These are phyloP conservation scores for Solanum virginianum DNA, from an alignment of 257 asterid genomes.

Conservation along the genomic window DNA sequence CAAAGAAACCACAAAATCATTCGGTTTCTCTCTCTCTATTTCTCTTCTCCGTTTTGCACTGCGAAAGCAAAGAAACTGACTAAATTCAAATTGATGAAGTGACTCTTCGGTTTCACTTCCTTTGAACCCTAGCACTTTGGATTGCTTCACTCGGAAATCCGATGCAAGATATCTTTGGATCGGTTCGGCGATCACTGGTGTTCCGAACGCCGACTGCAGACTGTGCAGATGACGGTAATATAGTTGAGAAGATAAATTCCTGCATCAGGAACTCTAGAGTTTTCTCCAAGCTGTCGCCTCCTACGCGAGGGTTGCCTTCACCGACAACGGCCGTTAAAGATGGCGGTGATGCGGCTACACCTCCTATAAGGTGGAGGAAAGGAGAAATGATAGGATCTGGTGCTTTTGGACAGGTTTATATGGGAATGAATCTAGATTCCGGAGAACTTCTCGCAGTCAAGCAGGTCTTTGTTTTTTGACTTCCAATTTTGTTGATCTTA, in stretches of 20 bases:
- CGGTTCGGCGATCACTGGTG: slow-evolving; percentile 89
- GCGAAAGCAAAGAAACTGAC: neutral
- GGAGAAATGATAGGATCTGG: slow-evolving; percentile 94
- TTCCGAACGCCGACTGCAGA: slow-evolving; percentile 49
- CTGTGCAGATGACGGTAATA: slow-evolving; percentile 47
- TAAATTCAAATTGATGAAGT: neutral
- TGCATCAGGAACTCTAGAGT: slow-evolving; percentile 85
- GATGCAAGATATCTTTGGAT: slow-evolving; percentile 90
- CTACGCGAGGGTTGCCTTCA: slow-evolving; percentile 43
- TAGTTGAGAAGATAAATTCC: slow-evolving; percentile 83
- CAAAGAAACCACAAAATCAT: neutral
- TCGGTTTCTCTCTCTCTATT: neutral
- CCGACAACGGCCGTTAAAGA: slow-evolving; percentile 18
- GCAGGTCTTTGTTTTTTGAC: slow-evolving; percentile 36
- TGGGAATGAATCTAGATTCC: slow-evolving; percentile 97
- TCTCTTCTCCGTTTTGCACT: neutral
- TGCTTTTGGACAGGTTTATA: slow-evolving; percentile 93
- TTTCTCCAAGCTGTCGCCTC: slow-evolving; percentile 48
- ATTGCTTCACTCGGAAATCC: neutral
- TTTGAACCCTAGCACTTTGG: neutral
- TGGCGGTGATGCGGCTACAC: slow-evolving; percentile 12
- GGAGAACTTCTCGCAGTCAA: slow-evolving; percentile 92
- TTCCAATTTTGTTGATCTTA: neutral
- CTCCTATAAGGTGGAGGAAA: slow-evolving; percentile 84
- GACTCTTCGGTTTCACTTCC: neutral